Evolutionary conservation across 164 flowering plant genomes (phyloP).

Genomic region (Protea cynaroides): DNA sequence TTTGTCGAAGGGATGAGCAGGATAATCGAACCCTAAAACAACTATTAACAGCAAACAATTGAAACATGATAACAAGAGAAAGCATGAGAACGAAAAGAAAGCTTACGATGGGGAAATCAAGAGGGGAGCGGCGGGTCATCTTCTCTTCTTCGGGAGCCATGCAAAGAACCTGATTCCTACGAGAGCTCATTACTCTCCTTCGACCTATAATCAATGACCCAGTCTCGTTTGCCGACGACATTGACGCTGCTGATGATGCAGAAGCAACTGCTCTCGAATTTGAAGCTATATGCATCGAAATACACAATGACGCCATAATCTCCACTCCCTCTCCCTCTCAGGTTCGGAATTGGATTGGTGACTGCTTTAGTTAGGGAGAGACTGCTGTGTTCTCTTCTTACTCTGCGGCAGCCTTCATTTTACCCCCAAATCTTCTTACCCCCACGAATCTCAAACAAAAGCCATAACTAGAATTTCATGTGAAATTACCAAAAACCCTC

Average conservation of each 20-base stretch:
- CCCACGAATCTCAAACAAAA: too few species aligned
- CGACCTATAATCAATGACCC: background rate
- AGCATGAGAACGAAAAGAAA: too few species aligned
- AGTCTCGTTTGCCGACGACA: background rate
- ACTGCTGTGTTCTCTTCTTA: too few species aligned
- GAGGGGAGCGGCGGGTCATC: conserved; percentile 74
- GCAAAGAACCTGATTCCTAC: conserved; percentile 31
- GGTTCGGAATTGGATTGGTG: too few species aligned
- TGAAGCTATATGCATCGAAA: background rate
- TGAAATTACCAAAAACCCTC: too few species aligned
- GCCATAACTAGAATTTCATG: too few species aligned
- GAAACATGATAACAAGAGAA: too few species aligned
- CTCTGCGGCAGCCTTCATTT: too few species aligned
- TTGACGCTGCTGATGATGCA: background rate
- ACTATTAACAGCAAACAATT: too few species aligned
- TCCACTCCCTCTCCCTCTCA: background rate
- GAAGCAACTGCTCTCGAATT: background rate
- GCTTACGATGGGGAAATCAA: conserved; percentile 70
- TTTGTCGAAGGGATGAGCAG: too few species aligned
- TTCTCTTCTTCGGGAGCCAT: conserved; percentile 88
- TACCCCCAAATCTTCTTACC: too few species aligned
- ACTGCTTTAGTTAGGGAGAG: background rate
- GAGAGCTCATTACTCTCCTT: background rate
- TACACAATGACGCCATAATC: background rate
- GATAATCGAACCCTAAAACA: too few species aligned